phyloP scores from a whole-genome alignment of 163 green algal genomes.

The Scenedesmus sp. region DNA sequence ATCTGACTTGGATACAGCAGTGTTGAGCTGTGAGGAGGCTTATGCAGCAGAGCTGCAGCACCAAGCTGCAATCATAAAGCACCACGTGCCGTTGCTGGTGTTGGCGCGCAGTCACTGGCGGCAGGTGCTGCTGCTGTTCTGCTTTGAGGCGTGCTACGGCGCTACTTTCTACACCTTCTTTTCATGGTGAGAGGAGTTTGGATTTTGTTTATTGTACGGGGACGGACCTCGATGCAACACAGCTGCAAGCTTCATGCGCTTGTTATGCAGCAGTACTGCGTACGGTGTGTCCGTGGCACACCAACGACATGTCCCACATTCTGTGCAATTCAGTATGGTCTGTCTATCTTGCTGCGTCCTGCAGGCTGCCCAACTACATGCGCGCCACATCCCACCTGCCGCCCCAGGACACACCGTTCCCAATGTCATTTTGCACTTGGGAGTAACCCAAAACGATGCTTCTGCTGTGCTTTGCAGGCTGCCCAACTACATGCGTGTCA shows the following conservation, averaged over 20 bases:
- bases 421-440: too few relatives aligned
- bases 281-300: too few relatives aligned
- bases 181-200: neutral
- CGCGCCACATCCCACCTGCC: neutral
- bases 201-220: too few relatives aligned
- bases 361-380: neutral
- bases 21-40: neutral
- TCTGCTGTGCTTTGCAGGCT: neutral
- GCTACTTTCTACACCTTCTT: slow-evolving; percentile 21
- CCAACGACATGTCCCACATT: neutral
- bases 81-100: slow-evolving; percentile 40
- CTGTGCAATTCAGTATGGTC: neutral
- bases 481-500: neutral
- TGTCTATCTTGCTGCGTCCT: neutral
- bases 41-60: neutral
- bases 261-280: too few relatives aligned
- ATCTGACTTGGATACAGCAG: neutral
- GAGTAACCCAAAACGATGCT: too few relatives aligned
- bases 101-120: slow-evolving; percentile 21
- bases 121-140: slow-evolving; percentile 27
- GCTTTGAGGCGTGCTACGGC: slow-evolving; percentile 19
- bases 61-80: neutral
- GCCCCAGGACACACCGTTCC: neutral
- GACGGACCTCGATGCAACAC: too few relatives aligned
- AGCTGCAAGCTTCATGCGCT: too few relatives aligned